Evolutionary conservation across 495 filamentous ascomycete genomes (phyloP), one percentile per base, ranked within the genome.

Genomic region (Xylaria sp.): DNA sequence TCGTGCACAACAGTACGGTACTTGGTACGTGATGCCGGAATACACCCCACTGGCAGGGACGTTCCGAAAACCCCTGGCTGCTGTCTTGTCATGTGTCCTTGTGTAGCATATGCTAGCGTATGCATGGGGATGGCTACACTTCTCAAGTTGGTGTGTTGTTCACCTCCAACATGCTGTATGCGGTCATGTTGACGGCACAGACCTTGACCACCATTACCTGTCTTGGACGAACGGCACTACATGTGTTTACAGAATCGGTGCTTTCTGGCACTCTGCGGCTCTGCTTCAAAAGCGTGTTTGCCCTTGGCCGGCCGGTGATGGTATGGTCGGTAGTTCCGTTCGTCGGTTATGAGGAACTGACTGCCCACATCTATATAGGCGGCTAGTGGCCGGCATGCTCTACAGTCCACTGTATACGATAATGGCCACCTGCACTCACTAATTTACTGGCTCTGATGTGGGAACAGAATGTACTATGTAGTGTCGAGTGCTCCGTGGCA

Each of bases 1-100:
- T 53, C n/a, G 64, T 40, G 63, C 29, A 52, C 62, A 29, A 43
- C 8, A 15, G 33, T 17, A 14, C 48, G 19, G 43, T 50, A 55
- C 33, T 9, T 33, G n/a, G 48, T 67, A 67, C 64, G n/a, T 55
- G 64, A 67, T 37, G 14, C 44, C 48, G 64, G 66, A 68, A 58
- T 17, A 61, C 52, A 68, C 66, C 55, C 66, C 66, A 68, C 66
- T 68, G 66, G 55, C 53, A 68, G 66, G 66, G 55, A 58, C 66
- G 66, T 68, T 68, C 66, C 66, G 66, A 68, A 31, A 37, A 68
- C 55, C 65, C 66, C 55, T 68, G 66, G 53, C 52, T 33, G 66
- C 53, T 68, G 66, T 61, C 66, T 59, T 68, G 66, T 68, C 63
- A 67, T 67, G 64, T 67, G 66, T 68, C 66, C 66, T 68, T 53